Conservation (phyloP, 495 filamentous ascomycete genomes). For the Recurvomyces mirabilis region DNA sequence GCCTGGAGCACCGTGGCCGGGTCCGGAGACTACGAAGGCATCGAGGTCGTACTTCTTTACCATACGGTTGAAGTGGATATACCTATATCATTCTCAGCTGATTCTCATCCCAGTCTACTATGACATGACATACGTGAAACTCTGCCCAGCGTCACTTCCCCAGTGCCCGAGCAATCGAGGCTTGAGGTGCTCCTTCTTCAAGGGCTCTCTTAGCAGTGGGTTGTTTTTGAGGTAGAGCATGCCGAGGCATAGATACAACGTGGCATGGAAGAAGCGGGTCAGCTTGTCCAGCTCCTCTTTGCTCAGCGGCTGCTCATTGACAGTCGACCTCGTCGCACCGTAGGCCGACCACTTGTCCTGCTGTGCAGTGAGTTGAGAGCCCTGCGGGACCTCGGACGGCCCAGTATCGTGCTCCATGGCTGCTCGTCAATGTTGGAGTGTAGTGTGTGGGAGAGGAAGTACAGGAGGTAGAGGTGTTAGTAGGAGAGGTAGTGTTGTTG, state of each 20-base stretch:
- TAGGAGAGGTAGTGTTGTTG: no score
- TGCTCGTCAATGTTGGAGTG: no score
- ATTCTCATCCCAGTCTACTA: no score
- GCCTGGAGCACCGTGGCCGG: slow-evolving; percentile 61
- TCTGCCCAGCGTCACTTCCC: slow-evolving; percentile 61
- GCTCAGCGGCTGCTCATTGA: slow-evolving; percentile 45
- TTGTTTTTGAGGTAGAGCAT: slow-evolving; percentile 66
- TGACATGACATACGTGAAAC: slow-evolving; percentile 40
- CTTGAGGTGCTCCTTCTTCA: slow-evolving; percentile 54
- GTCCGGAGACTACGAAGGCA: slow-evolving; percentile 57
- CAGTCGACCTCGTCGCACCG: slow-evolving; percentile 47
- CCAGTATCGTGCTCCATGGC: slow-evolving; percentile 3
- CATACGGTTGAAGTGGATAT: slow-evolving; percentile 65
- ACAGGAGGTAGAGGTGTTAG: no score
- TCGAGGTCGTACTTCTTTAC: slow-evolving; percentile 66
- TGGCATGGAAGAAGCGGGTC: slow-evolving; percentile 57
- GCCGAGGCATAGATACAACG: slow-evolving; percentile 58
- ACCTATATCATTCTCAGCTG: no score
- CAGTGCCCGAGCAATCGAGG: slow-evolving; percentile 60
- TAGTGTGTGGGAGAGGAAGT: no score
- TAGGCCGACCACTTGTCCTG: slow-evolving; percentile 18
- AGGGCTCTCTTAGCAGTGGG: slow-evolving; percentile 51
- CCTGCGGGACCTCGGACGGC: not conserved
- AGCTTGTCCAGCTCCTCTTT: slow-evolving; percentile 53
- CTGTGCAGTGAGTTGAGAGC: slow-evolving; percentile 7